These are phyloP conservation scores for Ambrosia hybrid DNA, from an alignment of 140 eudicot species.

Conservation along the genomic window DNA sequence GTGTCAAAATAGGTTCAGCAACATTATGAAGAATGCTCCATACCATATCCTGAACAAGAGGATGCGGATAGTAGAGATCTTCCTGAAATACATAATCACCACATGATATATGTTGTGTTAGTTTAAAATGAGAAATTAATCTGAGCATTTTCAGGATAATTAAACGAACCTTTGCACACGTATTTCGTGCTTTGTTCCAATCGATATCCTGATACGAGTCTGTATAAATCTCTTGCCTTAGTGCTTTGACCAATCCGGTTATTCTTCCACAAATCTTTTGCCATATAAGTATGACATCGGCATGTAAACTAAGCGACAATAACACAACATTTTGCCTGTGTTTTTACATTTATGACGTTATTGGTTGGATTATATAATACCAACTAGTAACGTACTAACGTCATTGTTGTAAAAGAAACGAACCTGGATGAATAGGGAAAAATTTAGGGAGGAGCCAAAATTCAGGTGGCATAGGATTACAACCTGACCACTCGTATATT, in stretches of 20 bases:
- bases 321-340: constrained; percentile 55
- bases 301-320: constrained; percentile 59
- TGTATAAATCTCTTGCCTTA: constrained; percentile 55
- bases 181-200: constrained; percentile 59
- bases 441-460: constrained; percentile 53
- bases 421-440: constrained; percentile 65
- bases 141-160: neutral
- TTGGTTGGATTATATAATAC: constrained; percentile 3
- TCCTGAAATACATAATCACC: constrained; percentile 44
- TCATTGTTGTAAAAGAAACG: neutral
- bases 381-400: neutral
- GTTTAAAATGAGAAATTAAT: neutral
- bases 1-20: constrained; percentile 47
- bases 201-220: constrained; percentile 44
- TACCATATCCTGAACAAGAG: constrained; percentile 49
- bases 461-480: constrained; percentile 73
- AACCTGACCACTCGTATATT: constrained; percentile 61
- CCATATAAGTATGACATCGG: constrained; percentile 47
- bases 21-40: constrained; percentile 51
- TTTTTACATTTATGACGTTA: neutral
- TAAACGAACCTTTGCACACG: constrained; percentile 54
- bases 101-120: neutral
- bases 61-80: constrained; percentile 71
- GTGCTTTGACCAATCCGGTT: constrained; percentile 32
- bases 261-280: constrained; percentile 61